Percentiles rank a stretch among this genome's conserved stretches.
Conservation (phyloP, 1,139 yeast species). For the Magnusiomyces fungicola region DNA sequence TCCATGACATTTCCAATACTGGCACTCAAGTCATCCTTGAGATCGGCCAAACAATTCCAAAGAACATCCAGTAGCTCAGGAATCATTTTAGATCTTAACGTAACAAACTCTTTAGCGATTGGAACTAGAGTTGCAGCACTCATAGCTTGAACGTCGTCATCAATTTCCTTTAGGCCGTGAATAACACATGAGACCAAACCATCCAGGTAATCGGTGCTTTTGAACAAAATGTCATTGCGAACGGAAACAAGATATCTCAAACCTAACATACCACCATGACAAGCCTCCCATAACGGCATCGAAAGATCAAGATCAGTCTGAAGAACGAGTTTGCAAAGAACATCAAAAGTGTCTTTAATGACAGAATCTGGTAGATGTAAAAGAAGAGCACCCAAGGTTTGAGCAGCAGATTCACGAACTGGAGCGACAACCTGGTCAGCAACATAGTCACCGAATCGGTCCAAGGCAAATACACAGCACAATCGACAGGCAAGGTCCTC, state of each 20-base stretch:
- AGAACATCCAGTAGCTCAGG: slow-evolving; percentile 64
- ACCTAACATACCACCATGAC: slow-evolving; percentile 97
- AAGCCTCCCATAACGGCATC: slow-evolving; percentile 81
- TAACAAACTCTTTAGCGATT: slow-evolving; percentile 76
- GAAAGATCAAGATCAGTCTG: slow-evolving; percentile 47
- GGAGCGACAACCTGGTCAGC: slow-evolving; percentile 98
- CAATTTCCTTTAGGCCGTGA: slow-evolving; percentile 75
- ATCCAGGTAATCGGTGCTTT: slow-evolving; percentile 46
- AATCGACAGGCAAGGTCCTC: slow-evolving; percentile 86
- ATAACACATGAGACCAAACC: slow-evolving; percentile 78
- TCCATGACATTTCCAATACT: slow-evolving; percentile 97
- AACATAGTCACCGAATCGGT: slow-evolving; percentile 94
- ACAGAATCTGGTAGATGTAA: slow-evolving; percentile 56
- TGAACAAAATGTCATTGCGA: slow-evolving; percentile 65
- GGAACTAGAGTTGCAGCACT: slow-evolving; percentile 93
- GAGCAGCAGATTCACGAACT: slow-evolving; percentile 94
- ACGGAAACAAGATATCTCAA: slow-evolving; percentile 87
- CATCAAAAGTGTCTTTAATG: slow-evolving; percentile 53
- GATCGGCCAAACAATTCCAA: slow-evolving; percentile 80
- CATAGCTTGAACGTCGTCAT: slow-evolving; percentile 96
- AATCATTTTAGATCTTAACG: slow-evolving; percentile 52
- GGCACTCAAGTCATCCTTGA: slow-evolving; percentile 87
- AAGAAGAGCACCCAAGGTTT: slow-evolving; percentile 81
- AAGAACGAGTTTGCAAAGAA: slow-evolving; percentile 60
- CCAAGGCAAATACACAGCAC: slow-evolving; percentile 82